Evolutionary conservation across 2,329 filamentous ascomycete species (phyloP), one percentile per base, ranked within the genome.

Genomic region (Neophaeococcomyces mojaviensis): DNA sequence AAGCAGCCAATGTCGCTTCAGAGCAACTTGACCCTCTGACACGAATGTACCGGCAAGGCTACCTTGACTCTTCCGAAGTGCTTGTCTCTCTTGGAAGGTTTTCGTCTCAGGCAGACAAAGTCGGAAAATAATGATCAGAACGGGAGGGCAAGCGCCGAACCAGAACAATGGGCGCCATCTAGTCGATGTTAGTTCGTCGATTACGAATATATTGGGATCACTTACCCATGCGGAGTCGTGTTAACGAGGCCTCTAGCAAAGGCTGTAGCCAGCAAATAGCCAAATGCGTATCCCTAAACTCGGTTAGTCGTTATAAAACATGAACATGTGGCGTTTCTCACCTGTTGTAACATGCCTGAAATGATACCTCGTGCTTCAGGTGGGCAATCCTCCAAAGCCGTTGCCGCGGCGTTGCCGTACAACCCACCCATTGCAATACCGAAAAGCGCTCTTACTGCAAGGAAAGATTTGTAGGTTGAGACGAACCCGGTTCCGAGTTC

Each of bases 91-190:
- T 10, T 55, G 73, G 65, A 84, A 94, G 1, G 81, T 76, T 37
- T 84, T 68, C 0, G 88, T 94, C 68, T 95, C 88, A 4, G 86
- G 84, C 1, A 95, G 73, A 61, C 76, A 79, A 18, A 90, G 69
- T 28, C 88, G 82, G 71, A 85, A 88, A 45, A 80, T 59, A 59
- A 94, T 94, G 65, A 94, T 83, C 26, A 94, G 64, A 2, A 88
- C 74, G 0, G 88, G 88, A 0, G 86, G 86, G 31, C 82, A 77
- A 4, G 88, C 86, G 10, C 82, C 88, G 63, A 94, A 94, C 88
- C 88, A 95, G 71, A 82, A 94, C 0, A 94, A 71, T 0, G 88
- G 86, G 6, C 88, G 74, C 88, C 88, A 95, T 43, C 24, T 28
- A 28, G 5, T 10, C 24, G 10, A 28, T 28, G 10, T 28, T 10